These are phyloP conservation scores for Hypoxylon cercidicola DNA, from an alignment of 495 filamentous ascomycete genomes.

Conservation along the genomic window DNA sequence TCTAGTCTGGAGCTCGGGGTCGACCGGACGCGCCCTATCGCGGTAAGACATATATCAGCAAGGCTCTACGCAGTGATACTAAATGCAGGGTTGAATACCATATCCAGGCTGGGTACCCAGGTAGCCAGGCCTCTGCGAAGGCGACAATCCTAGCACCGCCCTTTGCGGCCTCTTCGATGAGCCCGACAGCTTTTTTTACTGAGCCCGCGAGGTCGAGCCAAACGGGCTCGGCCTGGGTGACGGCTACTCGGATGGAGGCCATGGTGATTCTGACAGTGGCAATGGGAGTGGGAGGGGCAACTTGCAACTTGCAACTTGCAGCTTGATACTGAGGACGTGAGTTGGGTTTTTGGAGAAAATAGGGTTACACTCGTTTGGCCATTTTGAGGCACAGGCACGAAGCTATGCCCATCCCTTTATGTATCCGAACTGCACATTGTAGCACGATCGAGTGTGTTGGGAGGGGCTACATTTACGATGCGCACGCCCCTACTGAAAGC, in stretches of 20 bases:
- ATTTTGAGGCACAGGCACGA: slow-evolving; percentile 1
- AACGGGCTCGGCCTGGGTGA: slow-evolving; percentile 62
- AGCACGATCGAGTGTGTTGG: not conserved
- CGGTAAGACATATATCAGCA: slow-evolving; percentile 1
- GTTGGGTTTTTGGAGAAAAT: not conserved
- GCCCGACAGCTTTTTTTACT: slow-evolving; percentile 60
- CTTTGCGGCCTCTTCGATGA: slow-evolving; percentile 64
- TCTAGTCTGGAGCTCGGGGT: slow-evolving; percentile 48
- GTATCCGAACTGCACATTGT: slow-evolving; percentile 3
- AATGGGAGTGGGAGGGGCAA: not conserved
- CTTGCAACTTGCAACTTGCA: not conserved
- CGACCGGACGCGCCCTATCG: slow-evolving; percentile 56
- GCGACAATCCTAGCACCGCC: slow-evolving; percentile 62
- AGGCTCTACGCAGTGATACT: not conserved
- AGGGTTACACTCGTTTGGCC: slow-evolving; percentile 13
- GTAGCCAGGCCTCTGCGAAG: slow-evolving; percentile 67
- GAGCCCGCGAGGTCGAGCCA: slow-evolving; percentile 63
- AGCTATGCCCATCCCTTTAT: slow-evolving; percentile 17
- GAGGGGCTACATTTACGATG: not conserved
- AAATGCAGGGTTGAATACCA: slow-evolving; percentile 49
- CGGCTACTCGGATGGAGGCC: slow-evolving; percentile 53
- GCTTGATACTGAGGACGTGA: not conserved
- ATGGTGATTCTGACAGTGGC: slow-evolving; percentile 13
- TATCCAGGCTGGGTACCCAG: slow-evolving; percentile 68
- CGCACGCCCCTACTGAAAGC: not conserved